Conservation (phyloP, 106 monocot species). For the Platanthera zijinensis region DNA sequence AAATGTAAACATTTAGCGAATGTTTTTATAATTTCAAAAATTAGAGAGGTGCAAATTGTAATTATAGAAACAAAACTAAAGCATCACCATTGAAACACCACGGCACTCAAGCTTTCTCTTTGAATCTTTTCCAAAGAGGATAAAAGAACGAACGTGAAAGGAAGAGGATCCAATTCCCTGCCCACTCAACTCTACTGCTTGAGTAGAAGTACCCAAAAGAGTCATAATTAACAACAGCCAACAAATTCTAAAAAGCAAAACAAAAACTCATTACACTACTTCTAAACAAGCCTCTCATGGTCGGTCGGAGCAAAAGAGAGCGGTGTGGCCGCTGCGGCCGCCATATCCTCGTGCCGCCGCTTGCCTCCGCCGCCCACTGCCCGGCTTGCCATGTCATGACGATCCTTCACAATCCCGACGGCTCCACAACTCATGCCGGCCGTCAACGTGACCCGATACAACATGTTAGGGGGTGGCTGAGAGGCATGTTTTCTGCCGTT, state of each 20-base stretch:
- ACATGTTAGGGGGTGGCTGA: conserved; percentile 28
- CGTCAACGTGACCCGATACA: background rate
- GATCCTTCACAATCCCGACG: background rate
- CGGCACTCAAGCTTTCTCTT: too few species aligned
- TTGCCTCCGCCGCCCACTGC: conserved; percentile 22
- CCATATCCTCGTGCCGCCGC: conserved; percentile 10
- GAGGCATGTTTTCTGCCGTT: conserved; percentile 12
- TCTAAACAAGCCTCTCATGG: background rate
- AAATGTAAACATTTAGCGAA: too few species aligned
- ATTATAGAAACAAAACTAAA: too few species aligned
- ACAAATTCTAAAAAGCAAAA: background rate
- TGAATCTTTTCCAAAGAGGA: too few species aligned
- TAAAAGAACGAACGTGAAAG: too few species aligned
- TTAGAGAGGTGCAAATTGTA: too few species aligned
- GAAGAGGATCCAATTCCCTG: background rate
- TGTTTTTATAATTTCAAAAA: too few species aligned
- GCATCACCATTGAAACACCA: too few species aligned
- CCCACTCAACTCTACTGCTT: background rate
- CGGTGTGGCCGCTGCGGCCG: conserved; percentile 25
- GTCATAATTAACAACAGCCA: background rate
- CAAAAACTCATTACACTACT: background rate
- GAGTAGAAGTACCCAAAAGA: background rate
- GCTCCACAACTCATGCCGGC: background rate
- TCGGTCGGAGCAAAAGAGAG: conserved; percentile 9
- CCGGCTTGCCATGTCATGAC: conserved; percentile 21